Evolutionary conservation across 2,329 filamentous ascomycete species (phyloP).

Genomic region (Colletotrichum trifolii): DNA sequence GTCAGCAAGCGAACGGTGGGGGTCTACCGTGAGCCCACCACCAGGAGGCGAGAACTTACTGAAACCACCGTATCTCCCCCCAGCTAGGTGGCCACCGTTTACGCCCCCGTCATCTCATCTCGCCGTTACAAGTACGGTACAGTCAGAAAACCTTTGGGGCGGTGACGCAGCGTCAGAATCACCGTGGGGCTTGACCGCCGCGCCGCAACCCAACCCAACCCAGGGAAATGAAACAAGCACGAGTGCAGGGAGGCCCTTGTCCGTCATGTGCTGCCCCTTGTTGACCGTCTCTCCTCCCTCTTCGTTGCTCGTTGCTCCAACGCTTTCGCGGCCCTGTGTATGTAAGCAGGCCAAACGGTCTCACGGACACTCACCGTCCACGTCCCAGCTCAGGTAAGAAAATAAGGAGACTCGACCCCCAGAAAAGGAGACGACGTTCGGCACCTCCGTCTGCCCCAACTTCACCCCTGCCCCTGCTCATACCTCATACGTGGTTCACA

Average conservation of each 20-base stretch:
- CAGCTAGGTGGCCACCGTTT: neutral
- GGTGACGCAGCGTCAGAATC: slow-evolving; percentile 38
- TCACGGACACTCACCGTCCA: neutral
- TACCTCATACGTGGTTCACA: too few species aligned
- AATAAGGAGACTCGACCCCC: neutral
- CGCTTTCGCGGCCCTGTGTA: too few species aligned
- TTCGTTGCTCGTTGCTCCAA: too few species aligned
- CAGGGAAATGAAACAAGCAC: slow-evolving; percentile 38
- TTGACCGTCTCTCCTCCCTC: neutral
- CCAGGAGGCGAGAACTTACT: neutral
- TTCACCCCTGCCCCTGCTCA: neutral
- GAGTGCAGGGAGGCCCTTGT: slow-evolving; percentile 16
- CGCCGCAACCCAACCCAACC: slow-evolving; percentile 4
- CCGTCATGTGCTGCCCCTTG: slow-evolving; percentile 29
- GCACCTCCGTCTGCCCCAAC: slow-evolving; percentile 21
- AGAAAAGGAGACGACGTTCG: slow-evolving; percentile 21
- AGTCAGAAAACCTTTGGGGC: slow-evolving; percentile 2
- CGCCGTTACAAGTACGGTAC: too few species aligned
- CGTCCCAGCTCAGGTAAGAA: neutral
- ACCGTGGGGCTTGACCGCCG: slow-evolving; percentile 37
- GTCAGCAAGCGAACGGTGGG: slow-evolving; percentile 14
- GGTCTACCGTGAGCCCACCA: neutral
- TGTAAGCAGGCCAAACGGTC: too few species aligned
- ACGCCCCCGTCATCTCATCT: neutral
- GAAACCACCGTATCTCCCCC: slow-evolving; percentile 4